These are phyloP conservation scores for Auriscalpium vulgare DNA, from an alignment of 768 basidiomycete genomes.

Conservation along the genomic window DNA sequence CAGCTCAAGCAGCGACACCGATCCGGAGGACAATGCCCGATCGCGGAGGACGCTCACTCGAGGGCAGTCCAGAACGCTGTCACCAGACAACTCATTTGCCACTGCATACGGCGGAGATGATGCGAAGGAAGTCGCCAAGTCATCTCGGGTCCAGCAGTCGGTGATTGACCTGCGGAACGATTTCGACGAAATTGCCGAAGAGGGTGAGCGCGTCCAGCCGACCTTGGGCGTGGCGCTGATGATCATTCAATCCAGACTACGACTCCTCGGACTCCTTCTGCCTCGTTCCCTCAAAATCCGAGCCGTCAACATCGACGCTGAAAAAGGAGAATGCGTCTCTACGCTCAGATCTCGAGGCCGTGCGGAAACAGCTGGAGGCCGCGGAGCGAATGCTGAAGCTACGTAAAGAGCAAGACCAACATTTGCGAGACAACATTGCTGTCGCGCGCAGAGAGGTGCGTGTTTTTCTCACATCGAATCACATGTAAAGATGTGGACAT, in stretches of 20 bases:
- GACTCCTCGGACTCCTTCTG: slow-evolving; percentile 78
- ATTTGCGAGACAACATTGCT: slow-evolving; percentile 75
- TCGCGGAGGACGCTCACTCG: slow-evolving; percentile 40
- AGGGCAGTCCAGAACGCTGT: slow-evolving; percentile 21
- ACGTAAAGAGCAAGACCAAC: slow-evolving; percentile 71
- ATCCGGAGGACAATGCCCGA: slow-evolving; percentile 48
- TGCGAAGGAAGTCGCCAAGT: slow-evolving; percentile 6
- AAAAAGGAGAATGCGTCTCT: slow-evolving; percentile 63
- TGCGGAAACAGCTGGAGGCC: slow-evolving; percentile 49
- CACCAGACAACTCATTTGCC: slow-evolving; percentile 20
- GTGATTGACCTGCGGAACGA: slow-evolving; percentile 31
- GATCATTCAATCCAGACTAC: slow-evolving; percentile 22
- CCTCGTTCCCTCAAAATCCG: slow-evolving; percentile 57
- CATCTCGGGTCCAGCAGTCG: slow-evolving; percentile 9
- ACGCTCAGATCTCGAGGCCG: slow-evolving; percentile 48
- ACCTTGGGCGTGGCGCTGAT: background rate
- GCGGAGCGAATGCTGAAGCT: slow-evolving; percentile 58
- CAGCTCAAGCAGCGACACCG: slow-evolving; percentile 58
- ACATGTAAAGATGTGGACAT: background rate
- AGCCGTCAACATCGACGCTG: slow-evolving; percentile 38
- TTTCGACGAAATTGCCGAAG: slow-evolving; percentile 57
- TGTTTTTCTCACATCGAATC: background rate
- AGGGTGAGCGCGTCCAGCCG: slow-evolving; percentile 35
- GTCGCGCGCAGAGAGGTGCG: slow-evolving; percentile 59
- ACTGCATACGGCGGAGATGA: slow-evolving; percentile 15